Conservation (phyloP, 2,329 filamentous ascomycete genomes). For the Phoma sp. region DNA sequence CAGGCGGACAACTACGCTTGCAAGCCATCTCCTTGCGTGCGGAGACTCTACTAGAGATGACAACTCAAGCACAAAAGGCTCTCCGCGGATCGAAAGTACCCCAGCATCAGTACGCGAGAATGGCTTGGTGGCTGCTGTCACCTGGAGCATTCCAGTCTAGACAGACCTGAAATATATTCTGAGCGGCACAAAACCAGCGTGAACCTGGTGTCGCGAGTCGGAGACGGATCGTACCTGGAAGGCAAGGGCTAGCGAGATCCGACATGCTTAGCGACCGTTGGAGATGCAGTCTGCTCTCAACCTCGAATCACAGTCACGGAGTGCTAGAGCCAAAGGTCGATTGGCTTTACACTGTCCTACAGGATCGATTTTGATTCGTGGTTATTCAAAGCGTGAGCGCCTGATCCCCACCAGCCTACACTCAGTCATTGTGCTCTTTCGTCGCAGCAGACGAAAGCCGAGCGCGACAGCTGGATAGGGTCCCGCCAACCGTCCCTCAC, state of each 20-base stretch:
- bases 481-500: not conserved
- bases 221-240: slow-evolving; percentile 7
- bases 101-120: slow-evolving; percentile 14
- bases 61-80: not conserved
- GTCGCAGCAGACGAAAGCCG: not conserved
- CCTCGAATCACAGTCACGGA: slow-evolving; percentile 2
- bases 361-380: not conserved
- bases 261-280: slow-evolving; percentile 16
- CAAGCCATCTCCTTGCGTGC: not conserved
- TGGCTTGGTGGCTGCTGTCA: slow-evolving; percentile 16
- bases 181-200: not conserved
- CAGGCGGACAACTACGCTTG: not conserved
- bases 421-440: not conserved
- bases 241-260: slow-evolving; percentile 14
- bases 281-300: not conserved
- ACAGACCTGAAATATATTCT: slow-evolving; percentile 10
- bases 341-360: not conserved
- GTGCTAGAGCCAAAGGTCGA: not conserved
- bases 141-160: not conserved
- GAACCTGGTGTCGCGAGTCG: not conserved
- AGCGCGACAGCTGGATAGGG: not conserved
- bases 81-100: slow-evolving; percentile 1
- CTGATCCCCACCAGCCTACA: not conserved
- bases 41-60: not conserved
- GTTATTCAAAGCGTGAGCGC: not conserved